Conservation (phyloP, 257 asterid species). For the Catharanthus roseus region DNA sequence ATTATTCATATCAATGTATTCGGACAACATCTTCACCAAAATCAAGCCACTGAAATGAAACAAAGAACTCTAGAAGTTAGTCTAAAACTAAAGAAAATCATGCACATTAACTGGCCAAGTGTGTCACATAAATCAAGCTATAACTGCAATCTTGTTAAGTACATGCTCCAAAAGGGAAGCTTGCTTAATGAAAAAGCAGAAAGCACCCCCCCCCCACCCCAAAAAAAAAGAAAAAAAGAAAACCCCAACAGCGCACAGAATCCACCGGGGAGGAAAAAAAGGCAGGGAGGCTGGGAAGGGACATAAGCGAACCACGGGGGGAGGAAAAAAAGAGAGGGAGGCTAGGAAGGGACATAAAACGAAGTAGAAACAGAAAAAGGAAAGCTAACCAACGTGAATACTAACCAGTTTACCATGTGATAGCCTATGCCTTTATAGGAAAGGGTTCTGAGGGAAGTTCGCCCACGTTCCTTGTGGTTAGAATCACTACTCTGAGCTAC, state of each 20-base stretch:
- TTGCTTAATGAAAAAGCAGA: background rate
- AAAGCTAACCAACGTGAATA: background rate
- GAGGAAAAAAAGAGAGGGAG: background rate
- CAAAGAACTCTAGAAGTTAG: slow-evolving; percentile 1
- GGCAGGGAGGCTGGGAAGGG: background rate
- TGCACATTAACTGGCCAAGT: background rate
- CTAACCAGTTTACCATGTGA: slow-evolving; percentile 99
- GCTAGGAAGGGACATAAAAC: background rate
- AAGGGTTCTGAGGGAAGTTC: slow-evolving; percentile 59
- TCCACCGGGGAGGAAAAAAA: background rate
- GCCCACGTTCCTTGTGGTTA: slow-evolving; percentile 62
- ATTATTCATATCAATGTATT: slow-evolving; percentile 74
- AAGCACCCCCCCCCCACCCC: background rate
- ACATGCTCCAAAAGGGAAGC: background rate
- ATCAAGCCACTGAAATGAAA: slow-evolving; percentile 72
- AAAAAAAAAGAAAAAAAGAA: too few species aligned
- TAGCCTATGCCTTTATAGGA: slow-evolving; percentile 71
- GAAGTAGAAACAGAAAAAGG: background rate
- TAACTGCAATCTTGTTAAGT: background rate
- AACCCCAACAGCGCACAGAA: too few species aligned
- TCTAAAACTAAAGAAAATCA: background rate
- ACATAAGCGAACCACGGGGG: too few species aligned
- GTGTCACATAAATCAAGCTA: background rate
- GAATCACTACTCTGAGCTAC: slow-evolving; percentile 48
- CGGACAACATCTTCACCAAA: slow-evolving; percentile 95